These are phyloP conservation scores for Plantago ovata DNA, from an alignment of 257 asterid species.

Conservation along the genomic window DNA sequence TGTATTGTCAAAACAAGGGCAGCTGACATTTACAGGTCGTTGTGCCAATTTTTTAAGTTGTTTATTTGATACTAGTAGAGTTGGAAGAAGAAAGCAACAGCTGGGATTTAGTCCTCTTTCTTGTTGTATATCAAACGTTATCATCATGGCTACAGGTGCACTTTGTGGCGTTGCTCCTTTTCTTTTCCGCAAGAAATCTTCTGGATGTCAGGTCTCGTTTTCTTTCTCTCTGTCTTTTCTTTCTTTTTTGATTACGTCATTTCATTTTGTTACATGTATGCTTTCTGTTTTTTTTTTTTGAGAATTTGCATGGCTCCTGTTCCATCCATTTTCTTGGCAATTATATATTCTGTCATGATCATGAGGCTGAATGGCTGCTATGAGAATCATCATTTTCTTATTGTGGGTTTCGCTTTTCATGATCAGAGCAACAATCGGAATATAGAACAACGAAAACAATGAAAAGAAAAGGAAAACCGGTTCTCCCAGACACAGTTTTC, in stretches of 20 bases:
- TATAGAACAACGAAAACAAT: too few relatives aligned
- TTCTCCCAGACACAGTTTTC: not conserved
- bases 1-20: slow-evolving; percentile 16
- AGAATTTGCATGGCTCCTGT: too few relatives aligned
- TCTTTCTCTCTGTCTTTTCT: too few relatives aligned
- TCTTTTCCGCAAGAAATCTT: slow-evolving; percentile 38
- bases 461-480: too few relatives aligned
- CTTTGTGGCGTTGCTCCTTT: slow-evolving; percentile 51
- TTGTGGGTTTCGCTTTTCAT: too few relatives aligned
- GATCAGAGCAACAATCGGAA: too few relatives aligned
- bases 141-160: slow-evolving; percentile 37
- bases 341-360: too few relatives aligned
- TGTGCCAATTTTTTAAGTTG: not conserved
- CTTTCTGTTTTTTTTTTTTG: not conserved
- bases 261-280: not conserved
- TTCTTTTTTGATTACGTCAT: not conserved
- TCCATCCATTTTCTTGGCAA: too few relatives aligned
- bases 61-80: slow-evolving; percentile 1
- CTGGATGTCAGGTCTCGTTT: slow-evolving; percentile 46
- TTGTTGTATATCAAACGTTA: slow-evolving; percentile 26
- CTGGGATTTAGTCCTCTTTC: slow-evolving; percentile 13
- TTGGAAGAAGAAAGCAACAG: not conserved
- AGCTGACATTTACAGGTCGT: slow-evolving; percentile 8
- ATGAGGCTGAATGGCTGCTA: too few relatives aligned
- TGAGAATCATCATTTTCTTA: too few relatives aligned